These are phyloP conservation scores for Skeletonema grethae DNA, from an alignment of 108 stramenopile species.

Conservation along the genomic window DNA sequence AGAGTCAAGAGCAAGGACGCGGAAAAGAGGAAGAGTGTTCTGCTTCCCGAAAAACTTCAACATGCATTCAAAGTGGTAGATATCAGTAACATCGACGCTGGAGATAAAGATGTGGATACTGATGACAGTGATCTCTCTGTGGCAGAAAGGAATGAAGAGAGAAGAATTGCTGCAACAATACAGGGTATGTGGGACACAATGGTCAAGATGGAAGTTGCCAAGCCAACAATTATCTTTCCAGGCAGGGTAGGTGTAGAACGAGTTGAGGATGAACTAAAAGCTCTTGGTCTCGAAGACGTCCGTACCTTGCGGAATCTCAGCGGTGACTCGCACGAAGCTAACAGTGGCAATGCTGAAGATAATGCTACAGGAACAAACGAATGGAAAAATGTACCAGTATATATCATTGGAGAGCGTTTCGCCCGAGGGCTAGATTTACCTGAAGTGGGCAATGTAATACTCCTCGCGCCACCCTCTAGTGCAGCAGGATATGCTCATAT, in stretches of 20 bases:
- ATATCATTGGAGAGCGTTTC: slow-evolving; percentile 68
- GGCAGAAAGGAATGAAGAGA: slow-evolving; percentile 42
- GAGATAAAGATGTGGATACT: slow-evolving; percentile 7
- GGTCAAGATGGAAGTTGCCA: slow-evolving; percentile 17
- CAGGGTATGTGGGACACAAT: slow-evolving; percentile 40
- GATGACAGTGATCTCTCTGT: slow-evolving; percentile 11
- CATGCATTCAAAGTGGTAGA: slow-evolving; percentile 52
- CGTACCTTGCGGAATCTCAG: slow-evolving; percentile 47
- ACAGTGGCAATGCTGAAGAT: neutral
- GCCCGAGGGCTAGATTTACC: slow-evolving; percentile 74
- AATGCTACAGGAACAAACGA: slow-evolving; percentile 2
- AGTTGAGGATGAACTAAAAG: slow-evolving; percentile 42
- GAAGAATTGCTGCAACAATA: slow-evolving; percentile 33
- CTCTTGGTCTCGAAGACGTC: slow-evolving; percentile 48
- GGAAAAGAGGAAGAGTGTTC: slow-evolving; percentile 45
- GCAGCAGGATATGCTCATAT: slow-evolving; percentile 74
- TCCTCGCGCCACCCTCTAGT: slow-evolving; percentile 65
- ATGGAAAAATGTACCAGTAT: slow-evolving; percentile 53
- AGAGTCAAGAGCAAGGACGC: slow-evolving; percentile 65
- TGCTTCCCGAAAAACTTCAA: slow-evolving; percentile 60
- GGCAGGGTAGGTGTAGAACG: slow-evolving; percentile 63
- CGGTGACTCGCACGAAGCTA: slow-evolving; percentile 5
- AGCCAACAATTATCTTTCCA: slow-evolving; percentile 67
- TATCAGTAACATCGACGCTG: neutral
- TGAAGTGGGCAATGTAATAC: slow-evolving; percentile 58